These are phyloP conservation scores for Gracilaria domingensis DNA, from an alignment of 23 red algal species.

Conservation along the genomic window DNA sequence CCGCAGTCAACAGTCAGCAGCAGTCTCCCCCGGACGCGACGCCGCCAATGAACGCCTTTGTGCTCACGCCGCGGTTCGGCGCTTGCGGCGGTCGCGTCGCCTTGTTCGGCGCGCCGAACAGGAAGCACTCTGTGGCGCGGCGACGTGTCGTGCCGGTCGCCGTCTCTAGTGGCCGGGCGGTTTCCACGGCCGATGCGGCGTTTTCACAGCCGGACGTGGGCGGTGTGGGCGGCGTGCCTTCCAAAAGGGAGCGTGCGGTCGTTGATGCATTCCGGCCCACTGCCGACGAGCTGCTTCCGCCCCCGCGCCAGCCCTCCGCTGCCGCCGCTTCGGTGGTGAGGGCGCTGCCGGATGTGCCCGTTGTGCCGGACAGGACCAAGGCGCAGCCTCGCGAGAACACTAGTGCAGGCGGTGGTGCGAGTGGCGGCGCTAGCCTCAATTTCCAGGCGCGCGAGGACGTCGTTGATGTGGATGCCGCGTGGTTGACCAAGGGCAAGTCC, in stretches of 20 bases:
- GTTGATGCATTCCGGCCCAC: constrained; percentile 27
- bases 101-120: too few relatives aligned
- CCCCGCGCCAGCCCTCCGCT: background rate
- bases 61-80: background rate
- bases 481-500: background rate
- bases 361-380: too few relatives aligned
- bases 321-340: background rate
- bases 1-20: background rate
- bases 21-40: background rate
- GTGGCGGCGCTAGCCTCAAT: background rate
- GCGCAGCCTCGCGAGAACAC: too few relatives aligned
- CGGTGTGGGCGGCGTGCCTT: background rate
- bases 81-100: background rate
- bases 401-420: background rate
- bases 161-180: background rate
- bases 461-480: constrained; percentile 20
- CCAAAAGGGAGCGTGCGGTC: constrained; percentile 1
- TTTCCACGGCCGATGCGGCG: background rate
- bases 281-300: background rate
- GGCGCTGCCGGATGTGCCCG: background rate
- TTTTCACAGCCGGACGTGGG: background rate
- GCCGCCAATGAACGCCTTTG: background rate
- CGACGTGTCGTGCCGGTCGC: background rate
- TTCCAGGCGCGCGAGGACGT: background rate
- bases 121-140: too few relatives aligned